Base-by-base conservation (phyloP, 2,329 filamentous ascomycete species). In the Ceratocystis variospora region DNA sequence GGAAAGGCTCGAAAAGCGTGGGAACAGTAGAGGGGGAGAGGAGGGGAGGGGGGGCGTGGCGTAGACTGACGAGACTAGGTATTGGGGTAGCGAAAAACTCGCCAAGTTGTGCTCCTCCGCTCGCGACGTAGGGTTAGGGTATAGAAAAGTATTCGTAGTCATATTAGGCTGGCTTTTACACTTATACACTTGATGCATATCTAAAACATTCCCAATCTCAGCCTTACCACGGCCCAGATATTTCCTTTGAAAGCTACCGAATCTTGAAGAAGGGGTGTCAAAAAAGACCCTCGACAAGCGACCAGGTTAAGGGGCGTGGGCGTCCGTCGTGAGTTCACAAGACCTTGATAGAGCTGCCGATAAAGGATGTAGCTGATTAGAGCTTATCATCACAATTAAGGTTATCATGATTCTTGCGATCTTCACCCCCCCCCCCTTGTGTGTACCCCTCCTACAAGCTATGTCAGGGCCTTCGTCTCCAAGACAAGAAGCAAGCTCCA, bases 321-420 rank as follows among this genome's bases (percentile, higher is more conserved):
- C 22, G 22, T 22, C 22, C 22, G 22, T 22, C 22, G 17, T 22
- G 6, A 19, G n/a, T 7, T 5, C 46, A 19, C 3, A 5, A n/a
- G 22, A 50, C 10, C 12, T 22, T 22, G 19, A 22, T 22, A 57
- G 15, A 57, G 53, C 53, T 57, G 53, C 53, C 25, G 53, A 57
- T 57, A 57, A 57, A 57, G 53, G 25, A 37, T 22, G 53, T 28
- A 57, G 53, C 53, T 57, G 53, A 57, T 37, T 57, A 57, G 25
- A 33, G 53, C 22, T 55, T 57, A 57, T 57, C 53, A 57, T 25
- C 53, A 28, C 3, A 57, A 57, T 17, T 57, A 57, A 57, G 53
- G 53, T 57, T 57, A 57, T 57, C 53, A 57, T 28, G 19, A 8
- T 22, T 31, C 5, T 28, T 15, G 19, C 15, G 53, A 57, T 57